A percentile compares a stretch with the other conserved stretches of the same genome.
These are phyloP conservation scores for Malassezia yamatoensis DNA, from an alignment of 1,284 basidiomycete species.

Conservation along the genomic window DNA sequence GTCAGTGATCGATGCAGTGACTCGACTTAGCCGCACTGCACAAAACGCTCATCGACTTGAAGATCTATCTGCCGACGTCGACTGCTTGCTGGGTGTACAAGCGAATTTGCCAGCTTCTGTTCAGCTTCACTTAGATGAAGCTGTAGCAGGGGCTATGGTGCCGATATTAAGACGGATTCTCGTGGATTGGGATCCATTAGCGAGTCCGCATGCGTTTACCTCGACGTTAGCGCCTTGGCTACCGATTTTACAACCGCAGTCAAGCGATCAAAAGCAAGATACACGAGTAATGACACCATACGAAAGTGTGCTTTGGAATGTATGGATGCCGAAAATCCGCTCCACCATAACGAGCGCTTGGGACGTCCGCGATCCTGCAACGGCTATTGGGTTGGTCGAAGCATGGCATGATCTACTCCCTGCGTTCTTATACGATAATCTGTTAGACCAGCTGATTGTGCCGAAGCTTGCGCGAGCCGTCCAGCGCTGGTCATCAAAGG, in stretches of 20 bases:
- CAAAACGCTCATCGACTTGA: not conserved
- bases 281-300: slow-evolving; percentile 72
- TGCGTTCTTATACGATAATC: slow-evolving; percentile 80
- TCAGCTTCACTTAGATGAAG: slow-evolving; percentile 12
- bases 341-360: slow-evolving; percentile 71
- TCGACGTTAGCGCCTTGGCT: slow-evolving; percentile 49
- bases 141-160: slow-evolving; percentile 14
- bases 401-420: slow-evolving; percentile 79
- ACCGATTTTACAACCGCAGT: not conserved
- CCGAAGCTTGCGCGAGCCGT: slow-evolving; percentile 79
- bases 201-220: slow-evolving; percentile 1
- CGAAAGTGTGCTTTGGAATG: slow-evolving; percentile 83
- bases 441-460: slow-evolving; percentile 85
- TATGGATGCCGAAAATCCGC: slow-evolving; percentile 88
- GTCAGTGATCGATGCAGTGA: slow-evolving; percentile 21
- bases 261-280: not conserved
- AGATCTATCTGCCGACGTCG: not conserved
- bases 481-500: slow-evolving; percentile 57
- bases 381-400: slow-evolving; percentile 73
- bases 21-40: slow-evolving; percentile 10
- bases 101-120: not conserved
- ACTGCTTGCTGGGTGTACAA: not conserved
- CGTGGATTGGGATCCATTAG: slow-evolving; percentile 12
- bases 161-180: slow-evolving; percentile 4
- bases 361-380: slow-evolving; percentile 62